phyloP scores from a whole-genome alignment of 306 rosid genomes.

The Dryas drummondii region DNA sequence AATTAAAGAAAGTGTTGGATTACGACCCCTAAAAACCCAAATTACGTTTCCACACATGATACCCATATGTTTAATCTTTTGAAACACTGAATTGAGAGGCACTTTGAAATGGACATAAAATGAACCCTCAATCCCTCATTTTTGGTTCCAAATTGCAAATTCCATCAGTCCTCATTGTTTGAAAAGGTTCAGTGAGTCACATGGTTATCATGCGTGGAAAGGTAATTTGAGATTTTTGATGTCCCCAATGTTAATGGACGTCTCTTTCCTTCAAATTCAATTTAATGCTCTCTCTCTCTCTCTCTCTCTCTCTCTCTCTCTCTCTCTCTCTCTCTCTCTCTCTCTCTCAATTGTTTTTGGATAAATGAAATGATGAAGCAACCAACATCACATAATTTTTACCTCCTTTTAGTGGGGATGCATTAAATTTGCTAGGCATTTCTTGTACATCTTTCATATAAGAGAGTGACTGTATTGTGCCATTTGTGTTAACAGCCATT shows the following conservation, averaged over 20 bases:
- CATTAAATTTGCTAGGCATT: not conserved
- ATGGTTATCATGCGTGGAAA: not conserved
- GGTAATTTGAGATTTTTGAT: not conserved
- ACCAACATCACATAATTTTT: not conserved
- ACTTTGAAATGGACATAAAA: constrained; percentile 10
- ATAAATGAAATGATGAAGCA: not conserved
- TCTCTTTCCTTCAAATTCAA: not conserved
- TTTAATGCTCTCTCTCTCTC: not conserved
- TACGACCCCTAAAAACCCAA: not conserved
- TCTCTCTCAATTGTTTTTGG: not conserved
- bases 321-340: not conserved
- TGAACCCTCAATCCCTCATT: not conserved
- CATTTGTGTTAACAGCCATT: too few species aligned
- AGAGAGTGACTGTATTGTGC: too few species aligned
- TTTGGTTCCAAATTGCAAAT: not conserved
- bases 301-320: too few species aligned
- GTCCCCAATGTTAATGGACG: not conserved
- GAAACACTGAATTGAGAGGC: not conserved
- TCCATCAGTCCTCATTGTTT: not conserved
- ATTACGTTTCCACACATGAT: not conserved
- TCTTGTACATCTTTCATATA: not conserved
- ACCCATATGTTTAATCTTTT: too few species aligned
- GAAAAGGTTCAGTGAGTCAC: not conserved
- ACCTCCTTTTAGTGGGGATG: not conserved
- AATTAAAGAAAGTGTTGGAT: not conserved